Base-by-base conservation (phyloP, 2,329 filamentous ascomycete species). In the Stachybotrys echinatus region DNA sequence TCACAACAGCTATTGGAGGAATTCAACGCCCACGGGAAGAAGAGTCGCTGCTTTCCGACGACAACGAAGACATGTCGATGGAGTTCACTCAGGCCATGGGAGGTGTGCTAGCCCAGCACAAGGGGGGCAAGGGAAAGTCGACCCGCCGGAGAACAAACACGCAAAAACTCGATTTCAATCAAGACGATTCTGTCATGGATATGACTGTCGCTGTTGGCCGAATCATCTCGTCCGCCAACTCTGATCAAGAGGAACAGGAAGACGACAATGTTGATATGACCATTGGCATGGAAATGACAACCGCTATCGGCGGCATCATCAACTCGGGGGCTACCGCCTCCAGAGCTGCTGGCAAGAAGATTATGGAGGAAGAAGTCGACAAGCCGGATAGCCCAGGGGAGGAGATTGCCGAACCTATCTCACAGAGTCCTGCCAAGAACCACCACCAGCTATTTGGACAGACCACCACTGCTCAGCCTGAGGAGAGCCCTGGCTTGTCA, bases 21-120 rank as follows among this genome's bases (percentile, higher is more conserved):
- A 95, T 95, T 52, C 73, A 70, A 45, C 63, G 65, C 27, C 51
- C 58, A 18, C 52, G 62, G 21, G 53, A 59, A 4, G 61, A 68
- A 22, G 59, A 70, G 22, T 58, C 63, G 2, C 63, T 69, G 22
- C 63, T 69, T 23, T 64, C 67, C 2, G 64, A 70, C 17, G 70
- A 70, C 3, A 79, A 86, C 42, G 83, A 86, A 56, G 87, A 91
- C 42, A 83, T 90, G 75, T 88, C 87, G 0, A 91, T 91, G 85
- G 88, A 91, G 59, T 76, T 91, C 51, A 89, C 85, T 1, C 80
- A 82, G 3, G 81, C 83, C 27, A 76, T 86, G 54, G 83, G 83
- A 0, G 75, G 77, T 18, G 67, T 85, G 1, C 60, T 84, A 5
- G 54, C 61, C 6, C 57, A 62, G n/a, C 53, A 61, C 48, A 61